Evolutionary conservation across 495 filamentous ascomycete genomes (phyloP), one percentile per base, ranked within the genome.

Genomic region (Neurospora sp.): DNA sequence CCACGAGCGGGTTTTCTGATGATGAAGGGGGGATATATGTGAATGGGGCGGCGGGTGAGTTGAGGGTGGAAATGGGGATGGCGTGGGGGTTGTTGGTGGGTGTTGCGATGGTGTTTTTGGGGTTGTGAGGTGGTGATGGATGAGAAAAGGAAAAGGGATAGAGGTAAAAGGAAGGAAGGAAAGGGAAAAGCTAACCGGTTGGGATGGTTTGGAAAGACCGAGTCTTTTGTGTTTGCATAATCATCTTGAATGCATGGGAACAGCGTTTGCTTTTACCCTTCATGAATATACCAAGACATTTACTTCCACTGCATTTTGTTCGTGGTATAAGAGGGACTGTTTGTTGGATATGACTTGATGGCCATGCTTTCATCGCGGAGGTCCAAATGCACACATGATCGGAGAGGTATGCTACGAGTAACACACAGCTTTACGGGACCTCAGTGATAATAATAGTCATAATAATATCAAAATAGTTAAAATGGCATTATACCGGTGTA

Each of bases 1-100:
- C 86, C 4, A 85, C 85, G 8, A 79, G 75, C 7, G 85, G 85
- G 18, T 16, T 82, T 65, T 18, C 53, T 8, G 27, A 18, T 18
- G 3, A 35, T 65, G 6, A 35, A 65, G 27, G 53, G 53, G 53
- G 53, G 70, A 47, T 68, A 35, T 73, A 71, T 42, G 12, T 10
- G 20, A 74, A 75, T 59, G 68, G 37, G 8, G n/a, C 16, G 39
- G 12, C 44, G n/a, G 31, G 45, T 39, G 41, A 14, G 20, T n/a
- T 31, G 40, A 22, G 16, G n/a, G 37, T 44, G 16, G 31, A 37
- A 0, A 20, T 42, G n/a, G 27, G 70, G 3, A 39, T 47, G 20
- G 44, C 22, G 35, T 40, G 47, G 37, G 38, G 69, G 4, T 18
- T 65, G 27, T 65, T 37, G 35, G 35, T 41, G 7, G 18, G 68